Percentiles rank a stretch among this genome's conserved stretches.
These are phyloP conservation scores for Fusarium xylarioides DNA, from an alignment of 2,329 filamentous ascomycete genomes.

Conservation along the genomic window DNA sequence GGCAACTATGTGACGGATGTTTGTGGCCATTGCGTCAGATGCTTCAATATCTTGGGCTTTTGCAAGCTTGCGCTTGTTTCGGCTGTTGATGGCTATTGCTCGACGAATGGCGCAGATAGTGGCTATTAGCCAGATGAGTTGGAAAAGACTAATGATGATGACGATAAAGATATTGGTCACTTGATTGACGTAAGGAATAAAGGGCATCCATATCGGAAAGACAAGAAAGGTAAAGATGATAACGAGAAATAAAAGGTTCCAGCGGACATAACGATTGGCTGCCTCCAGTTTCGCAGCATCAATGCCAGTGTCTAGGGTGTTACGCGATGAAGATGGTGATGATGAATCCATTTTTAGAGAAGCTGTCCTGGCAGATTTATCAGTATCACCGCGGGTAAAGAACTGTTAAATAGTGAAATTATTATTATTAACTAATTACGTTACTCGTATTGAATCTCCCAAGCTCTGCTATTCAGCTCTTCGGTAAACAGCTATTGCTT, in stretches of 20 bases:
- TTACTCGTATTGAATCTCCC: background rate
- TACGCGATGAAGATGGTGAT: background rate
- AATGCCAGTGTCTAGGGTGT: slow-evolving; percentile 11
- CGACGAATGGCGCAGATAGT: slow-evolving; percentile 29
- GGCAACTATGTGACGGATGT: slow-evolving; percentile 27
- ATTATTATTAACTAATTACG: background rate
- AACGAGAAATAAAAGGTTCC: slow-evolving; percentile 20
- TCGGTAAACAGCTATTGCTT: background rate
- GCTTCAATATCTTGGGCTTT: slow-evolving; percentile 18
- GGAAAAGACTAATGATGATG: slow-evolving; percentile 16
- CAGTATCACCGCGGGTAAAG: background rate
- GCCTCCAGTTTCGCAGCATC: slow-evolving; percentile 21
- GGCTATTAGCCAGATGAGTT: slow-evolving; percentile 26
- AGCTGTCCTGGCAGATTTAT: background rate
- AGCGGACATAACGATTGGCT: slow-evolving; percentile 29
- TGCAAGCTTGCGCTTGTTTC: slow-evolving; percentile 1
- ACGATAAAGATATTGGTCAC: slow-evolving; percentile 23
- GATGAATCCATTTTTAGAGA: slow-evolving; percentile 1
- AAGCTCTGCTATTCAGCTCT: background rate
- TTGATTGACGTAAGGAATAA: slow-evolving; percentile 21
- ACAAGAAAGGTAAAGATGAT: slow-evolving; percentile 22
- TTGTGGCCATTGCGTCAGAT: background rate
- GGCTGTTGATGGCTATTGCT: slow-evolving; percentile 23
- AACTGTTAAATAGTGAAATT: background rate
- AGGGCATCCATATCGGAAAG: slow-evolving; percentile 28